Base-by-base conservation (phyloP, 1,284 basidiomycete genomes). In the Singerocomus rubriflavus region DNA sequence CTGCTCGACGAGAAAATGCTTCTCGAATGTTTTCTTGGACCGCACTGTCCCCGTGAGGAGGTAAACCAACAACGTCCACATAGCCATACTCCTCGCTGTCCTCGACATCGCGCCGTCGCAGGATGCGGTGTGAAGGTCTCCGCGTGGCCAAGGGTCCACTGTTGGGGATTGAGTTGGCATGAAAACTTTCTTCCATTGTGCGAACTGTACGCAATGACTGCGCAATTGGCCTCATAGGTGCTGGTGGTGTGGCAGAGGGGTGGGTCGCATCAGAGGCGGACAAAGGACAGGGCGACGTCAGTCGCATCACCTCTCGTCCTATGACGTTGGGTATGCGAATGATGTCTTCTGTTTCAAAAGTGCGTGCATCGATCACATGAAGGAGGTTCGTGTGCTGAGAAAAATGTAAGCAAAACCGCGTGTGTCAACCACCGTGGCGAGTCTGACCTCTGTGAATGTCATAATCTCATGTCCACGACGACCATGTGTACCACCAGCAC, bases 371-470 rank as follows among this genome's bases (percentile, higher is more conserved):
- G 35, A 93, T 71, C 50, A 91, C 73, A 61, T 93, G 90, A 1
- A 92, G 59, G 26, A 84, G 66, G 12, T 78, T 84, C 0, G 88
- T 88, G 60, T 92, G 90, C 84, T 91, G 57, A 13, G 32, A 50
- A 14, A 51, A 31, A 45, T 6, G 46, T 67, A 21, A 65, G 46
- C n/a, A 45, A 42, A 30, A 13, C 14, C 4, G 11, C 14, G 33
- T 13, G 43, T 35, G 16, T 17, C 39, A 10, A 42, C 16, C 56
- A 45, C 26, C 12, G 50, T 38, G 30, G 16, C 21, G 30, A 60
- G 6, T 31, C 79, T 46, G 54, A 89, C 88, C 79, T 92, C 91
- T n/a, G 91, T 88, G 68, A 91, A 93, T 0, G 80, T 81, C 77
- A 93, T 79, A 5, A 91, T 67, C 64, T 91, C 88, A 31, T 79